Conservation (phyloP, 2,329 filamentous ascomycete genomes). For the Colletotrichum camelliae region DNA sequence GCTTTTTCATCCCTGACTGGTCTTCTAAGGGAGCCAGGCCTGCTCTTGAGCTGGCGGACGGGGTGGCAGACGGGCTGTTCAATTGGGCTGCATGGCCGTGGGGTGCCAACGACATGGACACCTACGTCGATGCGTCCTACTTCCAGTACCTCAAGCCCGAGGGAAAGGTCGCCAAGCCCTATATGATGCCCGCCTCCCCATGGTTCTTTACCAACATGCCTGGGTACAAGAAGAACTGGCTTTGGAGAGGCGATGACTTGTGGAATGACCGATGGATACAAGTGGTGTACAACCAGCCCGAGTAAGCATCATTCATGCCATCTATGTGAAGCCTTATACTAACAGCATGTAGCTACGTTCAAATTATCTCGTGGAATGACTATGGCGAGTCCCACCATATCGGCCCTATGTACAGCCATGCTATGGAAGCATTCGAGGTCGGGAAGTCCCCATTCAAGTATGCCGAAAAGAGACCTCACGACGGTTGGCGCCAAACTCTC, state of each 20-base stretch:
- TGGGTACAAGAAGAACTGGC: background rate
- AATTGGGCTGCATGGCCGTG: constrained; percentile 40
- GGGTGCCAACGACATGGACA: constrained; percentile 24
- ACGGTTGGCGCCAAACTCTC: constrained; percentile 53
- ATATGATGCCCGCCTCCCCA: background rate
- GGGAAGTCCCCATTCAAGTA: constrained; percentile 49
- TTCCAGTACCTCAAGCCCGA: constrained; percentile 1
- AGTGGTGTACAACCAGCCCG: constrained; percentile 47
- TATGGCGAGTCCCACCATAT: constrained; percentile 46
- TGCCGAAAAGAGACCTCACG: constrained; percentile 51
- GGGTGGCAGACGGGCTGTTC: constrained; percentile 38
- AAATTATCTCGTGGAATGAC: constrained; percentile 51
- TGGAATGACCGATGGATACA: constrained; percentile 63
- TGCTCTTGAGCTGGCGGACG: constrained; percentile 47
- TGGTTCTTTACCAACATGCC: background rate
- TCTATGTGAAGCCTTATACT: background rate
- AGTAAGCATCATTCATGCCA: constrained; percentile 28
- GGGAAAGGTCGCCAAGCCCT: background rate
- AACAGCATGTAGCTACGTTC: constrained; percentile 33
- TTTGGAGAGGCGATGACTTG: constrained; percentile 63
- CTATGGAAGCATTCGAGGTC: background rate
- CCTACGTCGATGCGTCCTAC: constrained; percentile 15
- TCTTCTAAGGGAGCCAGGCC: constrained; percentile 36
- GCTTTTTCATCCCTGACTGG: constrained; percentile 52
- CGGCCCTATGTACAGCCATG: background rate